phyloP scores from a whole-genome alignment of 805 yeast genomes.

The Helenozyma baotianmanensis region DNA sequence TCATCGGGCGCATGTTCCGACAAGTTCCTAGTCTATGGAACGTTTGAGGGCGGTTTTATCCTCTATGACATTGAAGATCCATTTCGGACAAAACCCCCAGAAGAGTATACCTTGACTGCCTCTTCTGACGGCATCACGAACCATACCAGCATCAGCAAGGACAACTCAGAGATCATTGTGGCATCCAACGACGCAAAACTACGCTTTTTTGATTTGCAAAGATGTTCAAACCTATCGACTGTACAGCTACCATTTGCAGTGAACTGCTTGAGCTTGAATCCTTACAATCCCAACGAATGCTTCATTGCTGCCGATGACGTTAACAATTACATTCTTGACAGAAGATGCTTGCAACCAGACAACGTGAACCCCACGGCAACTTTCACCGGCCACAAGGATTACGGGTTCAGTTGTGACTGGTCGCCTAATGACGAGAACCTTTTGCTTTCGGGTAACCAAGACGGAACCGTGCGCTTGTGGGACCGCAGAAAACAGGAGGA shows the following conservation, averaged over 20 bases:
- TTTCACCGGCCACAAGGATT: slow-evolving; percentile 49
- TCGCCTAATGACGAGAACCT: slow-evolving; percentile 34
- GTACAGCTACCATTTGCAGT: slow-evolving; percentile 42
- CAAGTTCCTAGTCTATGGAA: slow-evolving; percentile 45
- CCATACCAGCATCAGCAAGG: slow-evolving; percentile 35
- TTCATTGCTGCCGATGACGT: slow-evolving; percentile 50
- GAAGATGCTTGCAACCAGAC: slow-evolving; percentile 19
- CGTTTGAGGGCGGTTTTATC: slow-evolving; percentile 49
- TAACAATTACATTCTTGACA: slow-evolving; percentile 42
- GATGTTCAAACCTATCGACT: slow-evolving; percentile 8
- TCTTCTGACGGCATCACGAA: slow-evolving; percentile 50
- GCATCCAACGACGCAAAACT: slow-evolving; percentile 49
- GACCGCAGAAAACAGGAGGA: slow-evolving; percentile 39
- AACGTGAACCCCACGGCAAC: slow-evolving; percentile 5
- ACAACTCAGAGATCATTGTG: slow-evolving; percentile 31
- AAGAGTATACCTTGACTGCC: slow-evolving; percentile 37
- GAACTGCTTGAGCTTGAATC: slow-evolving; percentile 45
- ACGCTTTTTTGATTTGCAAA: slow-evolving; percentile 35
- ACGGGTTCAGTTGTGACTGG: slow-evolving; percentile 61
- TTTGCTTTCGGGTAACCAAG: slow-evolving; percentile 58
- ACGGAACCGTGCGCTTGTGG: slow-evolving; percentile 51
- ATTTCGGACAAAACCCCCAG: slow-evolving; percentile 14
- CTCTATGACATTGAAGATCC: slow-evolving; percentile 31
- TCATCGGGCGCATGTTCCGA: slow-evolving; percentile 46
- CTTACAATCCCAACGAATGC: slow-evolving; percentile 32